Evolutionary conservation across 2,329 filamentous ascomycete species (phyloP).

Genomic region (Neonectria hederae): DNA sequence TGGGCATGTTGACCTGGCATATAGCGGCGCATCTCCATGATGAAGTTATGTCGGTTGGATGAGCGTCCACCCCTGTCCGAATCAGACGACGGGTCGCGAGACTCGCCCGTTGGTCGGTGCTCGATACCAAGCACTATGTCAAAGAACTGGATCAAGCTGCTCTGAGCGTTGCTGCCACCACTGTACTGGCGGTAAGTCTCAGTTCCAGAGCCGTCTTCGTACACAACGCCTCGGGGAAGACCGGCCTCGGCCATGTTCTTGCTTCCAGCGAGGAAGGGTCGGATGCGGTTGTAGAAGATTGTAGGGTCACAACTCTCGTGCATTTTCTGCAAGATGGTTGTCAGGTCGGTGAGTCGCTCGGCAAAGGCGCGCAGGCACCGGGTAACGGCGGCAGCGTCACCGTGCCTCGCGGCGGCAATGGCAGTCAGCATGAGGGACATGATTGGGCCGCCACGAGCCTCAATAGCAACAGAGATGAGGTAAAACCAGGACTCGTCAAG

Average conservation of each 20-base stretch:
- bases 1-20: conserved; percentile 94
- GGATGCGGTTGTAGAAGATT: conserved; percentile 94
- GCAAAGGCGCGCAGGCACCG: conserved; percentile 83
- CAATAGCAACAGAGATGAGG: conserved; percentile 92
- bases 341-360: conserved; percentile 87
- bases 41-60: conserved; percentile 76
- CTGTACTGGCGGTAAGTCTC: conserved; percentile 83
- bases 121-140: conserved; percentile 90
- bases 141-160: conserved; percentile 96
- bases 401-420: conserved; percentile 78
- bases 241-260: conserved; percentile 98
- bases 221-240: conserved; percentile 85
- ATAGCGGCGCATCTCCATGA: conserved; percentile 95
- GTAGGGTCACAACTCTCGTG: conserved; percentile 95
- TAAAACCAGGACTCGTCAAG: conserved; percentile 99
- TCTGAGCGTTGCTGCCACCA: conserved; percentile 96
- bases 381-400: conserved; percentile 76
- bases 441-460: conserved; percentile 87
- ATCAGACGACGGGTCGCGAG: conserved; percentile 56
- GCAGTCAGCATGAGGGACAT: conserved; percentile 90
- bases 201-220: conserved; percentile 79
- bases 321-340: conserved; percentile 82
- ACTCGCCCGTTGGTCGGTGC: conserved; percentile 88
- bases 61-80: conserved; percentile 57
- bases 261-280: conserved; percentile 94